Evolutionary conservation across 768 basidiomycete genomes (phyloP).

Genomic region (Daedaleopsis nitida): DNA sequence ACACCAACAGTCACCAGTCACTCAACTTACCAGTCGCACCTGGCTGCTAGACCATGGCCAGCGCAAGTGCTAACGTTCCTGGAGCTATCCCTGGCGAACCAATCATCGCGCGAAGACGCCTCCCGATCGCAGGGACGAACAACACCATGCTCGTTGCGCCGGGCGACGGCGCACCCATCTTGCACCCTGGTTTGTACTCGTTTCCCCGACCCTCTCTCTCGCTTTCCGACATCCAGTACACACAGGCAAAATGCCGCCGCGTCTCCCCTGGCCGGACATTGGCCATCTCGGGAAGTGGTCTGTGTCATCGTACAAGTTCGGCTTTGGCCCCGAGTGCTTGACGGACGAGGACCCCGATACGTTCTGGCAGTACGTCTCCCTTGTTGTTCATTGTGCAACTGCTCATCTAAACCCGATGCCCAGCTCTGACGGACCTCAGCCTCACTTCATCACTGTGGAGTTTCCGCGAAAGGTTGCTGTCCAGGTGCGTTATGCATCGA

Average conservation of each 20-base stretch:
- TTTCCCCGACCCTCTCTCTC: background rate
- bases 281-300: constrained; percentile 92
- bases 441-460: constrained; percentile 92
- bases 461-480: constrained; percentile 90
- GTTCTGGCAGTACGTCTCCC: constrained; percentile 90
- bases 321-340: constrained; percentile 92
- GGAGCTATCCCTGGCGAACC: constrained; percentile 13
- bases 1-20: too few relatives aligned
- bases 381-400: background rate
- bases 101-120: constrained; percentile 14
- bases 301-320: constrained; percentile 95
- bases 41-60: constrained; percentile 2
- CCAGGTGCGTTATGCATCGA: constrained; percentile 52
- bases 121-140: constrained; percentile 3
- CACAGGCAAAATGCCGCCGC: constrained; percentile 46
- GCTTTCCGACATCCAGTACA: background rate
- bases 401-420: constrained; percentile 4
- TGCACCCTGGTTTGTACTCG: constrained; percentile 37
- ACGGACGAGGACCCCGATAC: constrained; percentile 87
- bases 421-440: constrained; percentile 94
- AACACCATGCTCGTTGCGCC: constrained; percentile 3
- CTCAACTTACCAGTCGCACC: background rate
- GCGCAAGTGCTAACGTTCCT: constrained; percentile 16
- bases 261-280: constrained; percentile 78
- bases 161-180: constrained; percentile 38